phyloP scores from a whole-genome alignment of 2,329 filamentous ascomycete genomes.

The Cladophialophora exuberans region DNA sequence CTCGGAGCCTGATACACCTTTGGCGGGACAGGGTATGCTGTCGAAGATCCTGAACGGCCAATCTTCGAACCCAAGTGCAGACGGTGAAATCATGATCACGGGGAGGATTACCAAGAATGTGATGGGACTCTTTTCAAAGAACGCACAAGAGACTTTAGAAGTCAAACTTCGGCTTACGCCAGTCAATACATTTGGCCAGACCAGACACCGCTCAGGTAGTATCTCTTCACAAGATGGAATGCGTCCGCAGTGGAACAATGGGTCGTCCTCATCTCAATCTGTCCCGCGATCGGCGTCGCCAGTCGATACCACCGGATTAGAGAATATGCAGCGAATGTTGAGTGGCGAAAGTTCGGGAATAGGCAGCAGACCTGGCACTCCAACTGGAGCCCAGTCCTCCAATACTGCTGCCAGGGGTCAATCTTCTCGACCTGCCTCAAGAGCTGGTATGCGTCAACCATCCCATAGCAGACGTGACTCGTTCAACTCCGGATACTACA shows the following conservation, averaged over 20 bases:
- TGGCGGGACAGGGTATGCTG: constrained; percentile 94
- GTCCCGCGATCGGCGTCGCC: constrained; percentile 41
- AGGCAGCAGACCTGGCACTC: constrained; percentile 32
- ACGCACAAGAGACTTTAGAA: constrained; percentile 82
- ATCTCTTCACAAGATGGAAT: constrained; percentile 31
- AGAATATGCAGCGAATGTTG: constrained; percentile 48
- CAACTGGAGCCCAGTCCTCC: constrained; percentile 18
- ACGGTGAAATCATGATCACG: constrained; percentile 66
- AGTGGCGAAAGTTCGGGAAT: constrained; percentile 40
- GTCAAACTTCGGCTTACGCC: constrained; percentile 86
- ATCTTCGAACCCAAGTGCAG: constrained; percentile 48
- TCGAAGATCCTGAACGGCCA: constrained; percentile 75
- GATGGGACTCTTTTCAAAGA: constrained; percentile 80
- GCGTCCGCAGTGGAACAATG: constrained; percentile 26
- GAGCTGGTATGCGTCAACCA: constrained; percentile 24
- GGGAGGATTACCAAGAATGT: constrained; percentile 88
- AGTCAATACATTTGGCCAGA: constrained; percentile 54
- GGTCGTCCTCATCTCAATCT: constrained; percentile 15
- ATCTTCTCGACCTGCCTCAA: constrained; percentile 30
- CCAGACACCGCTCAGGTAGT: constrained; percentile 31
- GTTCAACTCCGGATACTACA: constrained; percentile 64
- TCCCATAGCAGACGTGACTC: constrained; percentile 49
- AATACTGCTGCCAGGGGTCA: constrained; percentile 20
- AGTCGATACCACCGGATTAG: constrained; percentile 47
- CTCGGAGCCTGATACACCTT: constrained; percentile 88